Conservation (phyloP, 139 green algal genomes). For the Chlamydomonas urium region DNA sequence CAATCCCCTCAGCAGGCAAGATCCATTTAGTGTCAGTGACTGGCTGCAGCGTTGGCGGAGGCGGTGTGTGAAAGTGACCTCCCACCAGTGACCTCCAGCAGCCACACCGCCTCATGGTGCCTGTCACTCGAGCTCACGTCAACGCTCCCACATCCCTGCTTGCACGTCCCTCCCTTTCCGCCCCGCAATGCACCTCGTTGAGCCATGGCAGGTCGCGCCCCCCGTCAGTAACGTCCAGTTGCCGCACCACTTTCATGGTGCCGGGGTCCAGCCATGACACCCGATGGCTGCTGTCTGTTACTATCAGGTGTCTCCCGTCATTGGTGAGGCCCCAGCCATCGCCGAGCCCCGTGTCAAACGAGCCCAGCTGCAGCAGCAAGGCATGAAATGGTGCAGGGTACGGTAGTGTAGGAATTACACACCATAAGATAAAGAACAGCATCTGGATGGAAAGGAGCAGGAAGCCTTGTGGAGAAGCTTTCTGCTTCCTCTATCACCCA, state of each 20-base stretch:
- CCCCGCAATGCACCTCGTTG: conserved; percentile 58
- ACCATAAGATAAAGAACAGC: background rate
- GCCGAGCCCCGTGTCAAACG: conserved; percentile 48
- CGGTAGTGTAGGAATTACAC: too few species aligned
- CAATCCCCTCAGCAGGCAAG: background rate
- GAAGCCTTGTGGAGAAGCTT: background rate
- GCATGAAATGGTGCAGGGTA: too few species aligned
- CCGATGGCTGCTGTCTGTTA: conserved; percentile 61
- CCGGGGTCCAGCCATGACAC: conserved; percentile 64
- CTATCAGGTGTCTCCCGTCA: conserved; percentile 59
- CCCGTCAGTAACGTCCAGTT: conserved; percentile 36
- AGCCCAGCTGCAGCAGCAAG: conserved; percentile 39
- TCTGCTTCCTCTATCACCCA: too few species aligned
- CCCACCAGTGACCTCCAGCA: too few species aligned
- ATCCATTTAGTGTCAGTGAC: background rate
- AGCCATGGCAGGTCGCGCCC: conserved; percentile 37
- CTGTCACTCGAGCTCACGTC: too few species aligned
- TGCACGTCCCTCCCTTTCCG: background rate
- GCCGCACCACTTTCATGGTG: conserved; percentile 34
- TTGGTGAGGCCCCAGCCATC: conserved; percentile 84
- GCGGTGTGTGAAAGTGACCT: too few species aligned
- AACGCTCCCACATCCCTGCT: too few species aligned
- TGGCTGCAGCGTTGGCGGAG: too few species aligned
- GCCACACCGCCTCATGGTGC: too few species aligned
- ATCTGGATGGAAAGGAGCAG: background rate